Percentiles rank a stretch among this genome's conserved stretches.
These are phyloP conservation scores for Capronia coronata DNA, from an alignment of 2,329 filamentous ascomycete species.

Conservation along the genomic window DNA sequence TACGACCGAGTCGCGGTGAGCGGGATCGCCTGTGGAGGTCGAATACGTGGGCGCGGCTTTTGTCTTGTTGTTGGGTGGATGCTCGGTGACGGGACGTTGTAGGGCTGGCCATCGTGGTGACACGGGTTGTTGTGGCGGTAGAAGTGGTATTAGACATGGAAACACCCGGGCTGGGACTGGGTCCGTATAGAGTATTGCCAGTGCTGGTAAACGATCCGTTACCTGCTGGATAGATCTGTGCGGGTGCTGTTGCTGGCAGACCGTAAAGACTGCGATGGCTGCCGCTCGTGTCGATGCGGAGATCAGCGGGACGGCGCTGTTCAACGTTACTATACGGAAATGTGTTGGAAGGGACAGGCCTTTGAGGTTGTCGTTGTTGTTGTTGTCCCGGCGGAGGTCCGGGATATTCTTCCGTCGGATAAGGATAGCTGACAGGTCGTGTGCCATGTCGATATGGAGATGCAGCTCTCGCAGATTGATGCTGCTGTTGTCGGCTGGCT, in stretches of 20 bases:
- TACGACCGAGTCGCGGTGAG: slow-evolving; percentile 32
- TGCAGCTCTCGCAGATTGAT: slow-evolving; percentile 5
- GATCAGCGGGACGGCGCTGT: slow-evolving; percentile 17
- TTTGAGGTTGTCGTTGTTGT: background rate
- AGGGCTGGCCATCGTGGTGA: background rate
- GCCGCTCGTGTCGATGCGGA: slow-evolving; percentile 21
- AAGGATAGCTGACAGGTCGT: slow-evolving; percentile 1
- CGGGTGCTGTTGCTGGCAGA: slow-evolving; percentile 15
- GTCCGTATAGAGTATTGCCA: background rate
- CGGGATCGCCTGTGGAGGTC: slow-evolving; percentile 36
- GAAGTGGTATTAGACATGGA: background rate
- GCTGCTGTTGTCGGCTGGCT: background rate
- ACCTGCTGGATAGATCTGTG: slow-evolving; percentile 9
- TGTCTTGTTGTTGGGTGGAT: background rate
- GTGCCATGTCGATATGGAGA: slow-evolving; percentile 11
- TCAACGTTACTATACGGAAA: slow-evolving; percentile 4
- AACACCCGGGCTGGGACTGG: slow-evolving; percentile 2
- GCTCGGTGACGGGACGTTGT: background rate
- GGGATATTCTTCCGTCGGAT: slow-evolving; percentile 1
- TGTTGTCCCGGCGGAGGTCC: background rate
- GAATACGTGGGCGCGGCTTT: slow-evolving; percentile 28
- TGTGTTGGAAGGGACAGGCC: slow-evolving; percentile 3
- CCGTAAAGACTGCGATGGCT: background rate
- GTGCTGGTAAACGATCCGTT: slow-evolving; percentile 1
- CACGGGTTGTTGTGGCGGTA: background rate